Conservation (phyloP, 2,329 filamentous ascomycete species). For the Zasmidium cellare region DNA sequence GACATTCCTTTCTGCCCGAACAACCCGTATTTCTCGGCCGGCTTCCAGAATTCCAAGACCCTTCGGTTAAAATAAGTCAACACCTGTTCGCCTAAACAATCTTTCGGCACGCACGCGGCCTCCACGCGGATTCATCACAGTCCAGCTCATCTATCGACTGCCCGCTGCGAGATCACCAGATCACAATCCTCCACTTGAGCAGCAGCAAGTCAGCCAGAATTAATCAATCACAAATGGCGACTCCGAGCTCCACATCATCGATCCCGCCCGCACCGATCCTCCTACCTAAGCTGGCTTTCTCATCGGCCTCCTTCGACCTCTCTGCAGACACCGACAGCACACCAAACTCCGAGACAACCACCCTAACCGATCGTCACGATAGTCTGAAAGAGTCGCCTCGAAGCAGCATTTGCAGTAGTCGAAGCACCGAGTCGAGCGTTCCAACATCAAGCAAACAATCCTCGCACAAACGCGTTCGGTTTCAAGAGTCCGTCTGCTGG, state of each 20-base stretch:
- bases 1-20: neutral
- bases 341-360: slow-evolving; percentile 9
- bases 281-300: neutral
- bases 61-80: neutral
- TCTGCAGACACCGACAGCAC: neutral
- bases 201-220: too few species aligned
- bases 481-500: slow-evolving; percentile 15
- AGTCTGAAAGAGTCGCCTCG: slow-evolving; percentile 6
- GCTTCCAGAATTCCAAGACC: neutral
- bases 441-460: slow-evolving; percentile 3
- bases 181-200: too few species aligned
- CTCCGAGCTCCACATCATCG: neutral
- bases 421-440: slow-evolving; percentile 12
- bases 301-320: slow-evolving; percentile 1
- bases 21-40: neutral
- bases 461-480: slow-evolving; percentile 10
- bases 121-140: neutral
- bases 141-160: neutral
- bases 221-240: neutral
- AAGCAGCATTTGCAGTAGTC: slow-evolving; percentile 13
- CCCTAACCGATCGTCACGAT: slow-evolving; percentile 10
- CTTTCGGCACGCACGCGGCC: neutral
- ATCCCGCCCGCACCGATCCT: neutral
- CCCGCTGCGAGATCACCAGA: neutral
- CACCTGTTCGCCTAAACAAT: neutral